Evolutionary conservation across 495 filamentous ascomycete species (phyloP).

Genomic region (Tuber indicum): DNA sequence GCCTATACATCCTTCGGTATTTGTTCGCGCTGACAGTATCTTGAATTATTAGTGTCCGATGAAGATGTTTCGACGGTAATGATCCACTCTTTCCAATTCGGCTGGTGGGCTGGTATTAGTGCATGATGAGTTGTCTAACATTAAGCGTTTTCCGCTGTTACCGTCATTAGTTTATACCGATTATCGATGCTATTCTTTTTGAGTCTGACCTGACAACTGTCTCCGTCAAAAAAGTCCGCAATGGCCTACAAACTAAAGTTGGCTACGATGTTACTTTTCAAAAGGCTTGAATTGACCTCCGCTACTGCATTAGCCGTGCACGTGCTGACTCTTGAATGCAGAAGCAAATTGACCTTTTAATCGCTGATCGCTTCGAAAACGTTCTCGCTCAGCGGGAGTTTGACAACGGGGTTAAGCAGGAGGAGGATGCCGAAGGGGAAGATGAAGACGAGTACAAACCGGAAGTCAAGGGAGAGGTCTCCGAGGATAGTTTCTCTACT

Average conservation of each 20-base stretch:
- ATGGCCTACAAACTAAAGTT: conserved; percentile 62
- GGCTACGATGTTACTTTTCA: conserved; percentile 76
- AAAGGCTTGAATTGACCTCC: conserved; percentile 56
- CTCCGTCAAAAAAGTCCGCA: conserved; percentile 85
- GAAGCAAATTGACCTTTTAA: conserved; percentile 73
- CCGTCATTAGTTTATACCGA: conserved; percentile 57
- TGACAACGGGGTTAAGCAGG: conserved; percentile 45
- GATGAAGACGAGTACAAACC: conserved; percentile 39
- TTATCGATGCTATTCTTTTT: conserved; percentile 87
- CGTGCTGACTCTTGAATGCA: conserved; percentile 43
- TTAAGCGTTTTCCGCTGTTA: background rate
- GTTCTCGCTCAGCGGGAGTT: conserved; percentile 50
- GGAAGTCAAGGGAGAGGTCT: conserved; percentile 49
- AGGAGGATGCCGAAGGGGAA: conserved; percentile 57
- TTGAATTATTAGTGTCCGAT: conserved; percentile 3
- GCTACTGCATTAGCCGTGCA: conserved; percentile 6
- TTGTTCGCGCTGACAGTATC: conserved; percentile 5
- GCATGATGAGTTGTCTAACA: background rate
- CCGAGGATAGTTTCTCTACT: conserved; percentile 45
- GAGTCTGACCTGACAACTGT: conserved; percentile 80
- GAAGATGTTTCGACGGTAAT: conserved; percentile 5
- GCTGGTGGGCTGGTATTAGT: background rate
- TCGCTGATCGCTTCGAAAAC: conserved; percentile 84
- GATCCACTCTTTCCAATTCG: background rate
- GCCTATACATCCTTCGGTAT: background rate